Base-by-base conservation (phyloP, 2,329 filamentous ascomycete genomes). In the Chaetomiaceae sp. region DNA sequence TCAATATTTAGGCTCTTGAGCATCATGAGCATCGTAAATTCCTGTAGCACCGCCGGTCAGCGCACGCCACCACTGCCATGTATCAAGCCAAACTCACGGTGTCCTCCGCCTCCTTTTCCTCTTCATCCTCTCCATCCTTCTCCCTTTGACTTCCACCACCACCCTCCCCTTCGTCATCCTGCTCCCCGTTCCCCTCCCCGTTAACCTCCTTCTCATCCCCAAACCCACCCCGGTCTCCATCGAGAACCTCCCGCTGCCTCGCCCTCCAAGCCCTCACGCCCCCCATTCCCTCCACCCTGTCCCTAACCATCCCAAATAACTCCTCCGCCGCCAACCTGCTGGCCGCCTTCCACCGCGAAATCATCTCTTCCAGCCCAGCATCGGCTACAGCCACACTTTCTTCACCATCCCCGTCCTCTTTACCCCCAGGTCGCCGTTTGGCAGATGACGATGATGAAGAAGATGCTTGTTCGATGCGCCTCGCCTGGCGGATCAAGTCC, bases 241-340 rank as follows among this genome's bases (percentile, higher is more conserved):
- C 27, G 58, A 8, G 65, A 40, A 40, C 17, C 65, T 34, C 48
- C 48, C 33, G 52, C 57, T 34, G 60, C 58, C 50, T 66, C 37
- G 56, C 64, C 51, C 61, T 51, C 71, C 66, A 68, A 1, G 63
- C 64, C 50, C 51, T 59, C 20, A 54, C 59, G 2, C 64, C 66
- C 3, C 60, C 78, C 71, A 61, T 81, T 74, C 33, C 87, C 75
- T 50, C 81, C 71, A 65, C 62, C 23, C 66, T 45, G 14, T 84
- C 82, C 57, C 77, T 76, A 20, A 85, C 81, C 19, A 73, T 70
- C 22, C 70, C 74, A 66, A 86, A 89, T 11, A 88, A 69, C 62
- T 87, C 83, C 60, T 89, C 86, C 1, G 86, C 86, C 6, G 83
- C 85, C 46, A 75, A 70, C 57, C 84, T 76, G 55, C 79, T 81